Base-by-base conservation (phyloP, 805 yeast species). In the Teunomyces aglyptinius region DNA sequence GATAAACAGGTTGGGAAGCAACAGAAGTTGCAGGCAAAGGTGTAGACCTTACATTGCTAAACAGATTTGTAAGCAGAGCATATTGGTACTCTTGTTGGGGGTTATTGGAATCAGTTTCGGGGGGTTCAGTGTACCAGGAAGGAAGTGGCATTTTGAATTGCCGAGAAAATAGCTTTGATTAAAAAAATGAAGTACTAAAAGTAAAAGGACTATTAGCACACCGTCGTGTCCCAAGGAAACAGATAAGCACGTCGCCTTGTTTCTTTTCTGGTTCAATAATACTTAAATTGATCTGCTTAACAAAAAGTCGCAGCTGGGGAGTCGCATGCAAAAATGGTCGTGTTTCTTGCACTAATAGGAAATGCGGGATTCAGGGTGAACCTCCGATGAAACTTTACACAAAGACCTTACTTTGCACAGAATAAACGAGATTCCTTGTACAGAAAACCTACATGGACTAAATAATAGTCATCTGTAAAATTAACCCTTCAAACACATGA, bases 121-220 rank as follows among this genome's bases (percentile, higher is more conserved):
- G 39, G 39, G 39, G 39, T 36, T 36, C 39, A 12, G 15, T 36
- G 13, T 22, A 22, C 39, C 39, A 36, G 11, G 39, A 36, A 36
- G 39, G 39, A 19, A 36, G 39, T 22, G 39, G 39, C 39, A 36
- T 36, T 15, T 7, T 34, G 19, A 35, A 5, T 12, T 13, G 12
- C 28, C 16, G 18, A 31, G 33, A 31, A 31, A 31, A 13, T 31
- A 31, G 33, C 16, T 4, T 31, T 15, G 33, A 31, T 31, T 13
- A 15, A 31, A 31, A 8, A 24, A 24, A 24, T 1, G 4, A 31
- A 13, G 10, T 7, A 31, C 5, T 13, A 11, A 7, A 13, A 31
- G 6, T 10, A 31, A 24, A 24, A 13, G 33, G 16, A 31, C 10
- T 13, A 24, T 31, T 13, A 31, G 18, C 16, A 31, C 33, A 31